Evolutionary conservation across 805 yeast genomes (phyloP).

Genomic region (Cyberlindnera maritima): DNA sequence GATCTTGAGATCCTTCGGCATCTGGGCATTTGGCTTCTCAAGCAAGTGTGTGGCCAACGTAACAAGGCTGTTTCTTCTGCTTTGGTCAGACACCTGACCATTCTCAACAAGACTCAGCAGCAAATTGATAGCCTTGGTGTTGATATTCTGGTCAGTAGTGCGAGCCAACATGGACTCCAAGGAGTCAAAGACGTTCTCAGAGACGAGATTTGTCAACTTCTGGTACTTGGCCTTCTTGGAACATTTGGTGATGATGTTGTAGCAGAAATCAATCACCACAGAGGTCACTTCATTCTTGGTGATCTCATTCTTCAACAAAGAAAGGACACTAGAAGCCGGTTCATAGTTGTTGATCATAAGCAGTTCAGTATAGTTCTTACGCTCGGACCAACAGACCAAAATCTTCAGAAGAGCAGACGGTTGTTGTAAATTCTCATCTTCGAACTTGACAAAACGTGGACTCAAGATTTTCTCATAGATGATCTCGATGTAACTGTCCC

Average conservation of each 20-base stretch:
- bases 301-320: constrained; percentile 47
- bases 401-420: constrained; percentile 74
- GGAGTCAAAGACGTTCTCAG: constrained; percentile 50
- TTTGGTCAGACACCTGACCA: constrained; percentile 53
- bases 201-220: constrained; percentile 51
- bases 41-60: constrained; percentile 58
- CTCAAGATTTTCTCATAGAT: constrained; percentile 54
- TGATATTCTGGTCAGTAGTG: constrained; percentile 40
- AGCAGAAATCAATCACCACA: constrained; percentile 53
- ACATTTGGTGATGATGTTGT: constrained; percentile 42
- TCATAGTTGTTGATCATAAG: constrained; percentile 53
- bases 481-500: constrained; percentile 50
- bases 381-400: constrained; percentile 56
- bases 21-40: constrained; percentile 51
- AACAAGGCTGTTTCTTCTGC: constrained; percentile 51
- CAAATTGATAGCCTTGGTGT: constrained; percentile 49
- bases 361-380: constrained; percentile 45
- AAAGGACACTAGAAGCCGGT: constrained; percentile 54
- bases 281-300: constrained; percentile 67
- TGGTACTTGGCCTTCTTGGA: constrained; percentile 42
- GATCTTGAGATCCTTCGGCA: constrained; percentile 51
- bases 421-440: constrained; percentile 76
- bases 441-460: constrained; percentile 68
- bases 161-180: constrained; percentile 48
- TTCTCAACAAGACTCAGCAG: constrained; percentile 52